Evolutionary conservation across 2,329 filamentous ascomycete genomes (phyloP).

Genomic region (Ceratocystis cubensis): DNA sequence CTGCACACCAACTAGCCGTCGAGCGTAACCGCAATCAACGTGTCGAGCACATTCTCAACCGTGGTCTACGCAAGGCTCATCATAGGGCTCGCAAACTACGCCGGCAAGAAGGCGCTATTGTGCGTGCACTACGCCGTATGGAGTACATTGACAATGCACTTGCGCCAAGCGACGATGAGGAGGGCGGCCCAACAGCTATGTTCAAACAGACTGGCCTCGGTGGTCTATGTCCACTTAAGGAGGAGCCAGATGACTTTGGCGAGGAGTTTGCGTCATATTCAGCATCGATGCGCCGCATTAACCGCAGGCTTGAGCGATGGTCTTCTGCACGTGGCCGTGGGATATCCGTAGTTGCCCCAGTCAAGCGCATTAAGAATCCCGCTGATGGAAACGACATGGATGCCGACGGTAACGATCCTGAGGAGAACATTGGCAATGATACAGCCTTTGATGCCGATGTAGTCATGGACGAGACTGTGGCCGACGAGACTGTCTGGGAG

Average conservation of each 20-base stretch:
- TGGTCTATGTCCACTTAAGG: conserved; percentile 49
- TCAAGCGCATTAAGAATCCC: conserved; percentile 31
- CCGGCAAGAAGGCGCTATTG: conserved; percentile 51
- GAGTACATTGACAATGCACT: conserved; percentile 43
- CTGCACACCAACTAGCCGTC: conserved; percentile 69
- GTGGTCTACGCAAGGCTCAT: conserved; percentile 56
- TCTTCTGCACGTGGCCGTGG: conserved; percentile 36
- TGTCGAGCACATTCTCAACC: conserved; percentile 69
- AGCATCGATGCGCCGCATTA: conserved; percentile 50
- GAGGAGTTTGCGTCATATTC: conserved; percentile 58
- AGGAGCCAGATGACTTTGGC: conserved; percentile 61
- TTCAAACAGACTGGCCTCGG: conserved; percentile 48
- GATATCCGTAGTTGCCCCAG: conserved; percentile 36
- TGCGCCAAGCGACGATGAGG: conserved; percentile 51
- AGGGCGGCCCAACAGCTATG: conserved; percentile 23
- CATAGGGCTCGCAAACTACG: conserved; percentile 49
- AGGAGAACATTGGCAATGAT: conserved; percentile 26
- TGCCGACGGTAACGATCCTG: conserved; percentile 26
- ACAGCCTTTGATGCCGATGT: conserved; percentile 30
- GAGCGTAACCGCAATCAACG: conserved; percentile 65
- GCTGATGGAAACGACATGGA: conserved; percentile 23
- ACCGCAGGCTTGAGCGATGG: conserved; percentile 60
- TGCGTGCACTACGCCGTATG: conserved; percentile 53
- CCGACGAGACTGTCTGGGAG: conserved; percentile 31
- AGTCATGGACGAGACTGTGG: conserved; percentile 36